phyloP scores from a whole-genome alignment of 2,329 filamentous ascomycete species.

The Phyllosticta citribraziliensis region DNA sequence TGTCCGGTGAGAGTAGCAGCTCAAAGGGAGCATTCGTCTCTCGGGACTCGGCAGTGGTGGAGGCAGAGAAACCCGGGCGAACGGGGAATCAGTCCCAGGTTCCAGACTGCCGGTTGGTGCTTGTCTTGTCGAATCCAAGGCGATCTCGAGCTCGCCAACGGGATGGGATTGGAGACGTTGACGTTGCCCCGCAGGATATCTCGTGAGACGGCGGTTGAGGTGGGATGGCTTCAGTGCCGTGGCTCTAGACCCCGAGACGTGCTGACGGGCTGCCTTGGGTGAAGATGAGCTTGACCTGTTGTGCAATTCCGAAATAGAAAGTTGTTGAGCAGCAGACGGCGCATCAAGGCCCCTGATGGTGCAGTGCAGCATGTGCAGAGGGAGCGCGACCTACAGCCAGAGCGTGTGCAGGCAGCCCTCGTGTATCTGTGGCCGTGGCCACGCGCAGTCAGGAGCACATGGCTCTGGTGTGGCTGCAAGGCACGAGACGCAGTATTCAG shows the following conservation, averaged over 20 bases:
- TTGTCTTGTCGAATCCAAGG: not conserved
- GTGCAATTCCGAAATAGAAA: not conserved
- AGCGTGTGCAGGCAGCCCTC: not conserved
- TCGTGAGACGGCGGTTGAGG: not conserved
- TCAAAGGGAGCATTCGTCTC: not conserved
- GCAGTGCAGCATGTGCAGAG: not conserved
- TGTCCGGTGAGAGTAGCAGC: not conserved
- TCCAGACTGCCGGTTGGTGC: not conserved
- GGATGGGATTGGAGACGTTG: not conserved
- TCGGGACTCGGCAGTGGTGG: not conserved
- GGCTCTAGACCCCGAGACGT: not conserved
- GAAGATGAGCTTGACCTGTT: not conserved
- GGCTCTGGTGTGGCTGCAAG: not conserved
- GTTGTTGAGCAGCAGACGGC: not conserved
- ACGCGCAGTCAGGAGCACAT: not conserved
- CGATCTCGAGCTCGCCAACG: not conserved
- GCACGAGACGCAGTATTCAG: not conserved
- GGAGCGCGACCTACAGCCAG: not conserved
- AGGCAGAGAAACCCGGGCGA: not conserved
- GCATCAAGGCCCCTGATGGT: not conserved
- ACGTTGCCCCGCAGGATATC: not conserved
- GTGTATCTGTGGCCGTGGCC: not conserved
- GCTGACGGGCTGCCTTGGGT: not conserved
- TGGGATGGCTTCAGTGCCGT: not conserved
- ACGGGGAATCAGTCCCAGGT: not conserved